Percentiles rank a stretch among this genome's conserved stretches.
Evolutionary conservation across 306 rosid genomes (phyloP).

Genomic region (Rosa lucieae): DNA sequence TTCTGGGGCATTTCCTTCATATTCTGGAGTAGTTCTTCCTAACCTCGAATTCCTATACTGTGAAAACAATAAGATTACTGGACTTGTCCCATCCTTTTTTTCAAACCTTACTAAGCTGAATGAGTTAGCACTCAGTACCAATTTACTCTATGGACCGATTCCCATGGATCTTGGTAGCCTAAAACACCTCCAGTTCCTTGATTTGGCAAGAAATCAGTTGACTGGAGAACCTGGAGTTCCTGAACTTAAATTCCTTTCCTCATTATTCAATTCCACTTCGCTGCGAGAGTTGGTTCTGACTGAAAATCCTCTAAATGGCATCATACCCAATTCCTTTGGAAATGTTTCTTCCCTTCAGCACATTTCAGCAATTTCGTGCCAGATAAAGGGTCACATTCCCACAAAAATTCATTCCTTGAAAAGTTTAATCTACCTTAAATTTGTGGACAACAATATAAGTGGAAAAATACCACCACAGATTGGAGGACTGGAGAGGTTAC

Average conservation of each 20-base stretch:
- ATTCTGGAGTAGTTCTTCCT: neutral
- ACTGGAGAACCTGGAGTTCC: neutral
- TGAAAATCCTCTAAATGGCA: neutral
- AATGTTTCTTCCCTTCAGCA: neutral
- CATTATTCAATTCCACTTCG: neutral
- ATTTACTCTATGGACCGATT: neutral
- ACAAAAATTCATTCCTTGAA: neutral
- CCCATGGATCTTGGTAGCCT: neutral
- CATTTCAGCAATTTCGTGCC: slow-evolving; percentile 10
- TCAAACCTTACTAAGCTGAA: neutral
- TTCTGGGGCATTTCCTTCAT: neutral
- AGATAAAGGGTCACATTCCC: slow-evolving; percentile 1
- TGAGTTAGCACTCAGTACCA: neutral
- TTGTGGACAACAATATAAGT: too few species aligned
- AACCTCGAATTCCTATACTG: neutral
- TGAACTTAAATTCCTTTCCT: neutral
- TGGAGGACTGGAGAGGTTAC: too few species aligned
- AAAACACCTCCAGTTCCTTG: neutral
- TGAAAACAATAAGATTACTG: neutral
- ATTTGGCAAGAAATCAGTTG: neutral
- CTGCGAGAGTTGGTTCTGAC: neutral
- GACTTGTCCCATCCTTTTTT: neutral
- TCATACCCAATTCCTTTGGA: neutral
- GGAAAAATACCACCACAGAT: too few species aligned
- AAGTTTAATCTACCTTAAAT: too few species aligned